Evolutionary conservation across 2,329 filamentous ascomycete genomes (phyloP).

Genomic region (Paramyrothecium roridum): DNA sequence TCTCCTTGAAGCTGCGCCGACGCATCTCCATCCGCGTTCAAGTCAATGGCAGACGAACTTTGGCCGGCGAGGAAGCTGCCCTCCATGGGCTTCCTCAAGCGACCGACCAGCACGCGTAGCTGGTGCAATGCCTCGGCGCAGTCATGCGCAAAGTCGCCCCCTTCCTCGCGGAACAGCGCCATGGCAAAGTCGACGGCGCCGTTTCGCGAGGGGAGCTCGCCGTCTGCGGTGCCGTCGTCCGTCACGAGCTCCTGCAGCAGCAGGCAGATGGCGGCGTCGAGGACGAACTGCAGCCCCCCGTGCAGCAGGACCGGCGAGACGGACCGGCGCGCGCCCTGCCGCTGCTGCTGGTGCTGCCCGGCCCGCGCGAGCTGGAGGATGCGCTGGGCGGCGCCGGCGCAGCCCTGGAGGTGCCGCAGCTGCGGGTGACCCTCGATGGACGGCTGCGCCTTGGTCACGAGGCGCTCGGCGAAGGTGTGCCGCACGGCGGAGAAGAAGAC

Average conservation of each 20-base stretch:
- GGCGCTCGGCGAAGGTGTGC: constrained; percentile 39
- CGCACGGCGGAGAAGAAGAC: constrained; percentile 45
- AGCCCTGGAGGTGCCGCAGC: constrained; percentile 30
- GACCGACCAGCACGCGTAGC: constrained; percentile 30
- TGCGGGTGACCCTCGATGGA: constrained; percentile 17
- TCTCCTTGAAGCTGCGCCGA: constrained; percentile 19
- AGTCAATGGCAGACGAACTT: background rate
- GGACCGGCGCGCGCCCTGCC: constrained; percentile 3
- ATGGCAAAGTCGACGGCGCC: constrained; percentile 37
- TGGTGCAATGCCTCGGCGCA: constrained; percentile 36
- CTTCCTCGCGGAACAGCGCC: constrained; percentile 37
- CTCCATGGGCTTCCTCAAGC: constrained; percentile 21
- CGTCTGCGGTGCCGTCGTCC: constrained; percentile 16
- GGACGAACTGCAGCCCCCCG: constrained; percentile 44
- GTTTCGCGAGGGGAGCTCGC: constrained; percentile 16
- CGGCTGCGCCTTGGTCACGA: constrained; percentile 22
- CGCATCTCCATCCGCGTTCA: constrained; percentile 12
- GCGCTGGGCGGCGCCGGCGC: constrained; percentile 39
- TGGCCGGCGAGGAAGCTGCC: background rate
- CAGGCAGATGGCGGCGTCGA: constrained; percentile 47
- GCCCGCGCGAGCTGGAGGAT: constrained; percentile 43
- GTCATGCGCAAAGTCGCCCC: constrained; percentile 33
- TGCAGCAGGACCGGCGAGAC: constrained; percentile 28
- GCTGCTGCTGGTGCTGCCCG: constrained; percentile 29
- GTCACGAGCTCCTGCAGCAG: constrained; percentile 41